phyloP scores from a whole-genome alignment of 2,329 filamentous ascomycete species.

The Xenosphaeropsis pyriputrescens region DNA sequence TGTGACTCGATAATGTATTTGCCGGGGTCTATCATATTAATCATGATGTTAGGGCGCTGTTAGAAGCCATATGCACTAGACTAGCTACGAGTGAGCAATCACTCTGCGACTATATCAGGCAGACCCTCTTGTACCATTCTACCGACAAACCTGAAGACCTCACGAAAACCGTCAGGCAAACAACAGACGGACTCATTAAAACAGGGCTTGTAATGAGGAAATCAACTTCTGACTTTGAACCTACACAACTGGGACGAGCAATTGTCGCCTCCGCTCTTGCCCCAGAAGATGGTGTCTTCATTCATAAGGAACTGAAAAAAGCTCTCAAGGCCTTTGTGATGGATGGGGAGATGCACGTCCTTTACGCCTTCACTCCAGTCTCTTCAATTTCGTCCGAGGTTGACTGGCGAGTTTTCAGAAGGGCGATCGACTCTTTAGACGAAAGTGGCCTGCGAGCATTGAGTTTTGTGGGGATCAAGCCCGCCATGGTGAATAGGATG shows the following conservation, averaged over 20 bases:
- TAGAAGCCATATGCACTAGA: slow-evolving; percentile 56
- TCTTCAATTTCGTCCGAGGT: slow-evolving; percentile 39
- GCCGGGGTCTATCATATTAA: background rate
- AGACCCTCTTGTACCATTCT: slow-evolving; percentile 50
- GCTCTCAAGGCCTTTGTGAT: slow-evolving; percentile 62
- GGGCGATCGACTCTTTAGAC: slow-evolving; percentile 55
- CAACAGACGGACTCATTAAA: slow-evolving; percentile 39
- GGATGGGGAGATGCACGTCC: slow-evolving; percentile 67
- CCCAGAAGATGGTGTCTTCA: slow-evolving; percentile 61
- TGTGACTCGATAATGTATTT: too few relatives aligned
- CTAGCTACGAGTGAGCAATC: slow-evolving; percentile 51
- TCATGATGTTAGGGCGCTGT: slow-evolving; percentile 37
- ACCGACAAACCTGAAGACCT: slow-evolving; percentile 32
- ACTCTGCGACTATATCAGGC: slow-evolving; percentile 52
- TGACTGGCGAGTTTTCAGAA: slow-evolving; percentile 60
- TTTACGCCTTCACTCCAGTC: slow-evolving; percentile 65
- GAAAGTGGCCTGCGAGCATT: slow-evolving; percentile 59
- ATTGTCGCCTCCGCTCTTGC: slow-evolving; percentile 59
- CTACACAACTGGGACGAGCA: slow-evolving; percentile 54
- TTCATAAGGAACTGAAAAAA: slow-evolving; percentile 52
- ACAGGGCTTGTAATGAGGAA: slow-evolving; percentile 39
- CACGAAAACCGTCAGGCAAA: slow-evolving; percentile 36
- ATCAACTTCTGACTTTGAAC: slow-evolving; percentile 33
- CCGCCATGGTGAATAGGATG: slow-evolving; percentile 52
- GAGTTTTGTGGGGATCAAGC: slow-evolving; percentile 52